Evolutionary conservation across 176 grass and related monocot genomes (phyloP).

Genomic region (Paspalum notatum): DNA sequence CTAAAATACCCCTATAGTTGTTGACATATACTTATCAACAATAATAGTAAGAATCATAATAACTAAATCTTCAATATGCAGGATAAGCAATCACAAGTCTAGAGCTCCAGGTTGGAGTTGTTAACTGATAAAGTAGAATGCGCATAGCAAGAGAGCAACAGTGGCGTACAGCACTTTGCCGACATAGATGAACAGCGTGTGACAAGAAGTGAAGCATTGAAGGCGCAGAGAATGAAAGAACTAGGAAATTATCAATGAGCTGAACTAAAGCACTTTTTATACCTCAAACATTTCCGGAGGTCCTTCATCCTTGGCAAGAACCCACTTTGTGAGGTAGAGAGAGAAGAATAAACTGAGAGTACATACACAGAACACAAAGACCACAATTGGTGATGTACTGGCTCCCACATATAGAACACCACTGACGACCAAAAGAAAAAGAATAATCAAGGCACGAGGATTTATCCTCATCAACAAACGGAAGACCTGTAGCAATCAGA

Average conservation of each 20-base stretch:
- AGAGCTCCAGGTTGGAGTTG: background rate
- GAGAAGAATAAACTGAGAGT: slow-evolving; percentile 92
- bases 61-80: slow-evolving; percentile 29
- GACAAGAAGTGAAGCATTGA: background rate
- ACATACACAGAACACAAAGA: slow-evolving; percentile 97
- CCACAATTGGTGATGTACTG: slow-evolving; percentile 85
- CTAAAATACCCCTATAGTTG: too few species aligned
- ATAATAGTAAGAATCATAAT: slow-evolving; percentile 7
- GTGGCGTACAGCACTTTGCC: background rate
- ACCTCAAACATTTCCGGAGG: slow-evolving; percentile 99
- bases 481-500: slow-evolving; percentile 71
- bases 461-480: slow-evolving; percentile 86
- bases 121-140: background rate
- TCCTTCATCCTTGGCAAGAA: slow-evolving; percentile 99
- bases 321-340: slow-evolving; percentile 95
- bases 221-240: slow-evolving; percentile 24
- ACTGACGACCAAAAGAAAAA: slow-evolving; percentile 68
- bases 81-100: background rate
- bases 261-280: slow-evolving; percentile 32
- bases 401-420: slow-evolving; percentile 90
- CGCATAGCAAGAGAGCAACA: slow-evolving; percentile 14
- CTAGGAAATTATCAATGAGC: background rate
- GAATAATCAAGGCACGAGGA: slow-evolving; percentile 71
- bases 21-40: background rate
- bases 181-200: slow-evolving; percentile 2